Evolutionary conservation across 495 filamentous ascomycete species (phyloP).

Genomic region (Lasiosphaeria miniovina): DNA sequence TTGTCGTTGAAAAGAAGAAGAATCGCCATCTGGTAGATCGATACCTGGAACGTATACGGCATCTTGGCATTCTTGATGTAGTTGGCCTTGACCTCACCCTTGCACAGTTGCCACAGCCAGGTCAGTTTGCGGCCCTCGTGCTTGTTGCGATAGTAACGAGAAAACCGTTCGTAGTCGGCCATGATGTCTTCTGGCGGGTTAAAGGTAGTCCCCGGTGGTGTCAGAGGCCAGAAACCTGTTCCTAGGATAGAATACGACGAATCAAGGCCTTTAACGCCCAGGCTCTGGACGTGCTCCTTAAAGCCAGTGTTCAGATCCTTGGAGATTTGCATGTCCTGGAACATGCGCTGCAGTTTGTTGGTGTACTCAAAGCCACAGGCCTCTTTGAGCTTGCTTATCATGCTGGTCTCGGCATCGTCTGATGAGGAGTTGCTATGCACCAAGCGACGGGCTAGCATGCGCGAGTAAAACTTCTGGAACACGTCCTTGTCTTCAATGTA

Average conservation of each 20-base stretch:
- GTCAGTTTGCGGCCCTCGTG: constrained; percentile 94
- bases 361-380: constrained; percentile 99
- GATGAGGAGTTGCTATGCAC: constrained; percentile 93
- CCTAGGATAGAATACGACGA: constrained; percentile 84
- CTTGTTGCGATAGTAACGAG: constrained; percentile 90
- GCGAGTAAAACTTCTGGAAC: constrained; percentile 99
- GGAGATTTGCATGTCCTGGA: constrained; percentile 98
- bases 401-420: constrained; percentile 95
- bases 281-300: constrained; percentile 57
- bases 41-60: constrained; percentile 96
- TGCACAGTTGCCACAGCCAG: constrained; percentile 98
- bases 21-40: constrained; percentile 95
- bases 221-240: constrained; percentile 96
- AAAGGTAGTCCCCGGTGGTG: constrained; percentile 79
- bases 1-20: constrained; percentile 93
- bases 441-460: constrained; percentile 90
- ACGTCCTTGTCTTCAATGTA: constrained; percentile 99
- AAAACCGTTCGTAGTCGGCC: constrained; percentile 83
- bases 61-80: constrained; percentile 86
- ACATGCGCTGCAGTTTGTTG: constrained; percentile 99
- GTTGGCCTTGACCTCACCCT: constrained; percentile 92
- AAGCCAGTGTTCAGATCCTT: constrained; percentile 91
- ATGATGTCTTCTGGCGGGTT: constrained; percentile 79
- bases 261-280: constrained; percentile 53
- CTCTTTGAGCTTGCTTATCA: constrained; percentile 99